Base-by-base conservation (phyloP, 805 yeast genomes). In the Starmerella bombi region DNA sequence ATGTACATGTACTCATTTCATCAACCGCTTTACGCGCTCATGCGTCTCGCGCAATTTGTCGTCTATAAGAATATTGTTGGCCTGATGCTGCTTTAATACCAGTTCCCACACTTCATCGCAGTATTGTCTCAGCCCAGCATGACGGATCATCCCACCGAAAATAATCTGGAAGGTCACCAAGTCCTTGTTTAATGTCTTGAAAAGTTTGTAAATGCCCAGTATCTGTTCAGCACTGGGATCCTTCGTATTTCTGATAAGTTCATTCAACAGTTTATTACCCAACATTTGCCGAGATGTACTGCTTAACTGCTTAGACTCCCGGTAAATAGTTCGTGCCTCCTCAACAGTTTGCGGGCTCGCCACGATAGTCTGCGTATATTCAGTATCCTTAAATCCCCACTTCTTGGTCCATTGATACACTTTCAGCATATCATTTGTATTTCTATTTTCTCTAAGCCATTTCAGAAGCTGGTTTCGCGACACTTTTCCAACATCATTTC, bases 341-440 rank as follows among this genome's bases (percentile, higher is more conserved):
- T 30, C 36, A 3, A 46, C 54, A 1, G 44, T 28, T 15, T 30
- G 23, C 2, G 54, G 48, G 23, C 21, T 19, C 1, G 50, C 36
- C 6, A 44, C 36, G 10, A 47, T 50, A 3, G 43, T 25, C 8
- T 25, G 23, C 3, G 55, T 41, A 17, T 40, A 20, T 5, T 34
- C 42, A 9, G 49, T 41, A n/a, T 43, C 52, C 19, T 43, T 36
- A 28, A 52, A 48, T 2, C 56, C 55, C 56, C 56, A 52, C 25
- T 51, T 51, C 23, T 48, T 45, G 8, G 56, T 52, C 51, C 49
- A 46, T 2, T 40, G 32, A n/a, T 45, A 40, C 6, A 51, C 43
- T 6, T 37, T 18, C 8, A 34, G 37, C 39, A 43, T 32, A 2
- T 36, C 40, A 2, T 17, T 27, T n/a, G 10, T n/a, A 3, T 35